A percentile compares a stretch with the other conserved stretches of the same genome.
Evolutionary conservation across 2,329 filamentous ascomycete genomes (phyloP).

Genomic region (Pseudopyricularia cyperi): DNA sequence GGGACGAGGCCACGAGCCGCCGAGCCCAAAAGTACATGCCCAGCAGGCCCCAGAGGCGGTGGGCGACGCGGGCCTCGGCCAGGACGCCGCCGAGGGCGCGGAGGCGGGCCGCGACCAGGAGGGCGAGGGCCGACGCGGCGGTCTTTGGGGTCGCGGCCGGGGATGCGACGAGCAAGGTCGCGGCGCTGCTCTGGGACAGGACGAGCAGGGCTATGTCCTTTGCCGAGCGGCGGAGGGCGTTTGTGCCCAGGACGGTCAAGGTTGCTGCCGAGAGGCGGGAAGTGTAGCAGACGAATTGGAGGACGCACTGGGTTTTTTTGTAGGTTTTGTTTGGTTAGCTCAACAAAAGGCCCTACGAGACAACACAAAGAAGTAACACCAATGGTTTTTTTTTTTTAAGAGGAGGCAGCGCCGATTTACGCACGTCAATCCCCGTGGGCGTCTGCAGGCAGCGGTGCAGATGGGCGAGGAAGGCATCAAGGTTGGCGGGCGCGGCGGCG

Average conservation of each 20-base stretch:
- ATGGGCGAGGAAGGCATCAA: slow-evolving; percentile 41
- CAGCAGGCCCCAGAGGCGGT: slow-evolving; percentile 64
- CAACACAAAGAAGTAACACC: no score
- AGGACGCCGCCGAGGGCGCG: slow-evolving; percentile 52
- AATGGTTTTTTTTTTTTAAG: no score
- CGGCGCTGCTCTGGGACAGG: slow-evolving; percentile 31
- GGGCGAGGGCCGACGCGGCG: slow-evolving; percentile 25
- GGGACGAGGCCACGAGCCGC: slow-evolving; percentile 22
- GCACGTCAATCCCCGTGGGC: slow-evolving; percentile 50
- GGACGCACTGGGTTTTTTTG: slow-evolving; percentile 11
- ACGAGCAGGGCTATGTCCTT: slow-evolving; percentile 39
- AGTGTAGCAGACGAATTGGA: slow-evolving; percentile 57
- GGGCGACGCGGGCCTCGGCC: slow-evolving; percentile 58
- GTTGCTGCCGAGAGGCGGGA: slow-evolving; percentile 40
- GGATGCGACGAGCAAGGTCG: slow-evolving; percentile 19
- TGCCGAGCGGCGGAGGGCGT: slow-evolving; percentile 40
- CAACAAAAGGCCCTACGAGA: no score
- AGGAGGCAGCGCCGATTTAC: neutral
- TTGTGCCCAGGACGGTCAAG: slow-evolving; percentile 39
- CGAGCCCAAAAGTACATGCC: slow-evolving; percentile 59
- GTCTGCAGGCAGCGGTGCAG: slow-evolving; percentile 53
- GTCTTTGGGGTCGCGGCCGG: slow-evolving; percentile 7
- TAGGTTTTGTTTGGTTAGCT: neutral
- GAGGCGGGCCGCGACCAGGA: slow-evolving; percentile 38
- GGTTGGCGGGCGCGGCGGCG: slow-evolving; percentile 21